Base-by-base conservation (phyloP, 176 grass and related monocot genomes). In the Oryza coarctata region DNA sequence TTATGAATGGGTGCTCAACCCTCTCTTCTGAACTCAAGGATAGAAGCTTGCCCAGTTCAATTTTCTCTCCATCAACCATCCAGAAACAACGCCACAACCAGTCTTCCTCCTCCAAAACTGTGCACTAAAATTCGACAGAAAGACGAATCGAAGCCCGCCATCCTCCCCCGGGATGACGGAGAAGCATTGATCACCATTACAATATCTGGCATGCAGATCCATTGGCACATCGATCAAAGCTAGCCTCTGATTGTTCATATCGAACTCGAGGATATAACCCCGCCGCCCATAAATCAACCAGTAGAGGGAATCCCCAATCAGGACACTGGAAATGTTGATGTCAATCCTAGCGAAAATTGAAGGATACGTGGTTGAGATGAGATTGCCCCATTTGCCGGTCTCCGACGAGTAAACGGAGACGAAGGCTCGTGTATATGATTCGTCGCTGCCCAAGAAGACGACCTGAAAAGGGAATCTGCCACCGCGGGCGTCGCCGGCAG, bases 41-140 rank as follows among this genome's bases (percentile, higher is more conserved):
- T 25, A 74, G 58, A 49, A 83, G 40, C 13, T 65, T 65, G 10
- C 20, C 57, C 1, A 74, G n/a, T 32, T 65, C 40, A 74, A 83
- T 22, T 22, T 75, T 29, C 32, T 74, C 75, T 10, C 31, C 6
- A 66, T 41, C 43, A 22, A 40, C 81, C 81, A 83, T 75, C 39
- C 6, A 40, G 31, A 35, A 75, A 23, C 5, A 55, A 52, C 63
- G 67, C 71, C 71, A 28, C 38, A n/a, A 30, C 39, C 39, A 40
- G 39, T 40, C 39, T 40, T n/a, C n/a, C n/a, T n/a, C n/a, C n/a
- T n/a, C n/a, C n/a, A n/a, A n/a, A n/a, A n/a, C n/a, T n/a, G n/a
- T n/a, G n/a, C n/a, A n/a, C n/a, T n/a, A n/a, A n/a, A n/a, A n/a
- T n/a, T n/a, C n/a, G n/a, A n/a, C 41, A 83, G 6, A 22, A 0